phyloP scores from a whole-genome alignment of 352 stramenopile species.

The Elongisporangium senticosum region DNA sequence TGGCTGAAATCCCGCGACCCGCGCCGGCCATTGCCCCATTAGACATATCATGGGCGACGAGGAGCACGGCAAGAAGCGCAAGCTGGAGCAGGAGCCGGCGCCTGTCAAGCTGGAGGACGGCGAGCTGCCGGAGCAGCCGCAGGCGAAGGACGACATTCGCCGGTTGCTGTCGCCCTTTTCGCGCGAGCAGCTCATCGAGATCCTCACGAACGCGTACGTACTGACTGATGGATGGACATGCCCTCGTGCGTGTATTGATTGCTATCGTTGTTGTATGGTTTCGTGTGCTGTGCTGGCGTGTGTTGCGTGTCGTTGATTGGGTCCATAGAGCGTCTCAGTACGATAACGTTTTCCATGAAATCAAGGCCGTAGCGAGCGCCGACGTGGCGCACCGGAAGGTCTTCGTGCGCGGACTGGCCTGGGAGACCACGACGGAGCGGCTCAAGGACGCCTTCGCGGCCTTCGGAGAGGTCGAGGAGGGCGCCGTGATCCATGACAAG shows the following conservation, averaged over 20 bases:
- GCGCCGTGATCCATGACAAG: constrained; percentile 58
- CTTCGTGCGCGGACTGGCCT: constrained; percentile 59
- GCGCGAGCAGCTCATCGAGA: constrained; percentile 56
- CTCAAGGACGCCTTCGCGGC: constrained; percentile 39
- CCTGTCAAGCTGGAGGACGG: constrained; percentile 2
- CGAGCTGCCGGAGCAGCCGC: constrained; percentile 9
- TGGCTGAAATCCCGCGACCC: not conserved
- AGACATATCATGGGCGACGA: constrained; percentile 18
- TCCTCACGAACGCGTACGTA: constrained; percentile 64
- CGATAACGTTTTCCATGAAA: constrained; percentile 46
- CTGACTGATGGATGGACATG: constrained; percentile 1
- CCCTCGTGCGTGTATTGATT: constrained; percentile 2
- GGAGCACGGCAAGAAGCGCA: constrained; percentile 33
- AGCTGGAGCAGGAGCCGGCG: constrained; percentile 18
- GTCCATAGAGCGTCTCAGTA: constrained; percentile 48
- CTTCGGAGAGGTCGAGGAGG: constrained; percentile 62
- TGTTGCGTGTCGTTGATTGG: constrained; percentile 1
- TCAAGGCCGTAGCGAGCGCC: constrained; percentile 47
- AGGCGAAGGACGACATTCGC: constrained; percentile 20
- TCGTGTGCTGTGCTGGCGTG: not conserved
- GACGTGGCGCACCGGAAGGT: constrained; percentile 65
- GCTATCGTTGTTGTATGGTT: constrained; percentile 2
- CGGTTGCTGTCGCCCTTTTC: constrained; percentile 53
- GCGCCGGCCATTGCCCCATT: not conserved
- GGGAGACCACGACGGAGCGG: constrained; percentile 42